Evolutionary conservation across 495 filamentous ascomycete species (phyloP), one percentile per base, ranked within the genome.

Genomic region (Trichoderma parareesei): DNA sequence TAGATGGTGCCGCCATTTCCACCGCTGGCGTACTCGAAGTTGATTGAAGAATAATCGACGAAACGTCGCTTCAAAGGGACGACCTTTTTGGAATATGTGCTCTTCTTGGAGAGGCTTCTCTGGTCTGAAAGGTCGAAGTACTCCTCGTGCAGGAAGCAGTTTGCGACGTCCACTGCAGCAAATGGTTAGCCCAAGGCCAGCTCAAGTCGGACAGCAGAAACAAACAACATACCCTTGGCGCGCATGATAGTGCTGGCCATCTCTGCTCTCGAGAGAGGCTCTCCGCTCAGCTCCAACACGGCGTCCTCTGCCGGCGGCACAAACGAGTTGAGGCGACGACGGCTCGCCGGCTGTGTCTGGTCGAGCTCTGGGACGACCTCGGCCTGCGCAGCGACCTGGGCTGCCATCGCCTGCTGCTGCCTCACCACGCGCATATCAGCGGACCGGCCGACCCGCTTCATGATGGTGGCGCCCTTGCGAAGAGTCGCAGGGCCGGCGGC

Each of bases 21-120:
- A 10, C 53, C 53, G 53, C 53, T 57, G 9, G 53, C 53, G 53
- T 57, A 57, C 4, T 57, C 53, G 9, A 57, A 37, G 7, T 57
- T 27, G 11, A 57, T 37, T 10, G 53, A 57, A 14, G 53, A 57
- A 27, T 57, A 16, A 37, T 57, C 53, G 53, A 10, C 5, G 53
- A 57, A 57, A 27, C 53, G 53, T 20, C 53, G 53, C 53, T 57
- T 57, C 53, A 57, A 7, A 5, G 53, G 53, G 10, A 57, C 53
- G 37, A 10, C 37, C 20, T 13, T 11, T 10, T 37, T 57, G 8
- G 53, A 9, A 27, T 35, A 57, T 37, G 20, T 35, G 20, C 53
- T 57, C 53, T 57, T 20, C 53, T 57, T 57, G 53, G 53, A 20
- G 27, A 57, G 27, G 5, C 2, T 33, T 37, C 27, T 33, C 53